Evolutionary conservation across 1,139 yeast genomes (phyloP).

Genomic region (Nakaseomyces nivariensis): DNA sequence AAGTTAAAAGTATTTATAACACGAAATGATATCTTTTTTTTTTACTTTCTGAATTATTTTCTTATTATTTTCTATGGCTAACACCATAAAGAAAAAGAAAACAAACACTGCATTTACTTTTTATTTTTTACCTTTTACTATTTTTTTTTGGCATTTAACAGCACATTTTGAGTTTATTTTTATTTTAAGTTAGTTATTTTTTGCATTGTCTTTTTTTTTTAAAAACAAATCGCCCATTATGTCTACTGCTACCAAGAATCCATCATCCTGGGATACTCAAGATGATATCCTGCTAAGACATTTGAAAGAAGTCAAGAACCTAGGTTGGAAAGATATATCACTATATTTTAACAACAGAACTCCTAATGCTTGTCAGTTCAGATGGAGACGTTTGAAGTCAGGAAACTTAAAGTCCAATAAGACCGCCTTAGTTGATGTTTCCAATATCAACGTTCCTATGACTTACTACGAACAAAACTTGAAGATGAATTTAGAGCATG

Average conservation of each 20-base stretch:
- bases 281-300: constrained; percentile 61
- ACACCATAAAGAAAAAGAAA: too few species aligned
- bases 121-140: too few species aligned
- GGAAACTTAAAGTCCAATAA: constrained; percentile 53
- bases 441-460: not conserved
- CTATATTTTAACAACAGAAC: constrained; percentile 58
- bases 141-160: too few species aligned
- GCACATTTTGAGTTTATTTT: too few species aligned
- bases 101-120: too few species aligned
- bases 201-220: not conserved
- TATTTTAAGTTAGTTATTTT: too few species aligned
- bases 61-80: too few species aligned
- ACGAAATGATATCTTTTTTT: too few species aligned
- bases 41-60: too few species aligned
- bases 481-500: not conserved
- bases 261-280: constrained; percentile 69
- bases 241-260: constrained; percentile 32
- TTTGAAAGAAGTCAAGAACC: constrained; percentile 57
- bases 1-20: too few species aligned
- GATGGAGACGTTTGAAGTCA: constrained; percentile 63
- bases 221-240: not conserved
- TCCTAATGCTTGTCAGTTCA: constrained; percentile 69
- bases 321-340: constrained; percentile 74
- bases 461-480: constrained; percentile 1
- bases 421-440: constrained; percentile 21